Evolutionary conservation across 305 asterid genomes (phyloP).

Genomic region (Fraxinus dipetala): DNA sequence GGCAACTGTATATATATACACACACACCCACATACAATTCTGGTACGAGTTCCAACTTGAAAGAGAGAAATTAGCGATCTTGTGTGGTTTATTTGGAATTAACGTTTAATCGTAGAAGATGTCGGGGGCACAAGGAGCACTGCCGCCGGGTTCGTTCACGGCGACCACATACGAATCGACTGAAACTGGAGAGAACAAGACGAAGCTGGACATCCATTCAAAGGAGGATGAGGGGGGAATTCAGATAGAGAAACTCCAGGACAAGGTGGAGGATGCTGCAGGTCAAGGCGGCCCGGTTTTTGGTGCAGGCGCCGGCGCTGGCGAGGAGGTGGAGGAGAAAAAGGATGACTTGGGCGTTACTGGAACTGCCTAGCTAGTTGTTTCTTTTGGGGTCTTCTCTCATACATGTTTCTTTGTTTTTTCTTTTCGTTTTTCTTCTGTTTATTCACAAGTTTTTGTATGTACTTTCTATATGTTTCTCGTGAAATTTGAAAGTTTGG

Average conservation of each 20-base stretch:
- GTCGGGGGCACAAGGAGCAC: slow-evolving; percentile 97
- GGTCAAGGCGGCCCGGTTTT: slow-evolving; percentile 79
- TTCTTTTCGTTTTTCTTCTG: too few relatives aligned
- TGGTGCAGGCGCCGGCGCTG: slow-evolving; percentile 55
- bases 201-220: slow-evolving; percentile 51
- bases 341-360: slow-evolving; percentile 69
- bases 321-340: slow-evolving; percentile 35
- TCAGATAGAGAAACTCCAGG: slow-evolving; percentile 58
- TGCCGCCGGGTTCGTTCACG: slow-evolving; percentile 65
- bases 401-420: too few relatives aligned
- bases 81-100: not conserved
- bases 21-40: too few relatives aligned
- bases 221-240: slow-evolving; percentile 77
- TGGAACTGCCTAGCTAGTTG: slow-evolving; percentile 48
- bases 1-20: not conserved
- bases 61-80: not conserved
- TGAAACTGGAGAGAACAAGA: slow-evolving; percentile 61
- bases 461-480: too few relatives aligned
- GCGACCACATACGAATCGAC: slow-evolving; percentile 72
- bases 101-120: slow-evolving; percentile 17
- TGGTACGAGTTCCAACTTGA: not conserved
- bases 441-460: too few relatives aligned
- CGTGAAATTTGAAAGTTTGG: too few relatives aligned
- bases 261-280: slow-evolving; percentile 76
- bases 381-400: too few relatives aligned